These are phyloP conservation scores for Coprinopsis sp. DNA, from an alignment of 768 basidiomycete genomes.

Conservation along the genomic window DNA sequence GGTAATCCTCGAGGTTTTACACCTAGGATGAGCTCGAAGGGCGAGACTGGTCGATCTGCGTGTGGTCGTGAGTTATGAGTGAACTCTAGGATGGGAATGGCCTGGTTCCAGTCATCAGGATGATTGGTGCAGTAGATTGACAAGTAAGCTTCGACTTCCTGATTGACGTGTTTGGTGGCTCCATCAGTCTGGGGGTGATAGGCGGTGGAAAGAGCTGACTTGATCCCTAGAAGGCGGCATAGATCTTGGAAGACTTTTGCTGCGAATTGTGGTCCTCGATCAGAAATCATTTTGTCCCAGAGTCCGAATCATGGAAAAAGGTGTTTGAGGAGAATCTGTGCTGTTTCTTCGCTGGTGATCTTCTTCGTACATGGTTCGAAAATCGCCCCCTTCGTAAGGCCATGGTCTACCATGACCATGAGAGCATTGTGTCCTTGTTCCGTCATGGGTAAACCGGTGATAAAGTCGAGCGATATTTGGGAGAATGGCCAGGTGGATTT, in stretches of 20 bases:
- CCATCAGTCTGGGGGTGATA: conserved; percentile 31
- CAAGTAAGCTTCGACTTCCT: conserved; percentile 19
- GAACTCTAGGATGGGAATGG: conserved; percentile 14
- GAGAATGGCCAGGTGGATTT: not conserved
- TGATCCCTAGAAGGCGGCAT: conserved; percentile 13
- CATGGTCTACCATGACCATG: conserved; percentile 8
- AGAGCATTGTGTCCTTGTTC: not conserved
- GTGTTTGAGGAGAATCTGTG: not conserved
- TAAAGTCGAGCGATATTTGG: conserved; percentile 3
- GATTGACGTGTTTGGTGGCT: conserved; percentile 18
- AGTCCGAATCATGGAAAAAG: conserved; percentile 7
- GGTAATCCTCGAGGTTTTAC: conserved; percentile 2
- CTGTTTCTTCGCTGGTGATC: conserved; percentile 5
- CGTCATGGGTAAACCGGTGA: conserved; percentile 6
- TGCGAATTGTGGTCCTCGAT: conserved; percentile 20
- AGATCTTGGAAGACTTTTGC: conserved; percentile 18
- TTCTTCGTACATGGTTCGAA: not conserved
- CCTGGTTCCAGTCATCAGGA: conserved; percentile 12
- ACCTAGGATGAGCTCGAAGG: conserved; percentile 20
- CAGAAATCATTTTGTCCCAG: conserved; percentile 12
- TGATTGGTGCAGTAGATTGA: conserved; percentile 13
- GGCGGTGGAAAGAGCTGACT: conserved; percentile 24
- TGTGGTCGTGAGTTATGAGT: conserved; percentile 14
- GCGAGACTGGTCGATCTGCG: conserved; percentile 10
- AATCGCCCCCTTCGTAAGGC: conserved; percentile 2